Evolutionary conservation across 1,139 yeast genomes (phyloP), one percentile per base, ranked within the genome.

Genomic region (Groenewaldozyma auringiensis): DNA sequence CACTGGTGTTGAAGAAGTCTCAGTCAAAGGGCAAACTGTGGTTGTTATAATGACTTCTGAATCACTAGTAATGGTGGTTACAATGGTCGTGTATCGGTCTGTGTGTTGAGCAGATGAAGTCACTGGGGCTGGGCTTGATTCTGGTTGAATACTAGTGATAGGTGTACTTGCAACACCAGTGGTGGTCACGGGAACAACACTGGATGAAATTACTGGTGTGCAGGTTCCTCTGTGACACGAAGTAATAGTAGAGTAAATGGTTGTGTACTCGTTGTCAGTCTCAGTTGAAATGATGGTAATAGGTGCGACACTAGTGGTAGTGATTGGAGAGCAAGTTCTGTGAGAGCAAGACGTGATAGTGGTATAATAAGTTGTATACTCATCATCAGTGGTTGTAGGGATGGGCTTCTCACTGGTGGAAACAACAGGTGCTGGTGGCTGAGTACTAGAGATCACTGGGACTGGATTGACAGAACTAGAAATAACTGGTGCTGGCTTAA

Each of bases 231-330:
- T 22, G 4, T 9, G 4, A 21, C 41, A 42, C 14, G 37, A 27
- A n/a, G 45, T 37, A 13, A 42, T 32, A 31, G 45, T 37, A 11
- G 41, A 29, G 16, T 21, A 31, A 17, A 21, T 14, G 17, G 45
- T 42, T n/a, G 14, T 14, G 2, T 18, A 8, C 21, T 27, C 40
- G 25, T 29, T 22, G 22, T 42, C 45, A 14, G 38, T 34, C 6
- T 11, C 21, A 20, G 37, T 37, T 13, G 33, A 40, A 6, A 42
- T 8, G 14, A 36, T 27, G 25, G 44, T 37, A 11, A 38, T 27
- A 21, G 25, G 21, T 9, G 9, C 20, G 6, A 18, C 38, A 14
- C 21, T 17, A 14, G 21, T 35, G 29, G 29, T 8, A 25, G 29
- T 6, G 29, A 25, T 25, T 8, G 29, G 29, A 4, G 21, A 8